Percentiles rank a stretch among this genome's conserved stretches.
These are phyloP conservation scores for Nannochloropsis granulata DNA, from an alignment of 108 stramenopile species.

Conservation along the genomic window DNA sequence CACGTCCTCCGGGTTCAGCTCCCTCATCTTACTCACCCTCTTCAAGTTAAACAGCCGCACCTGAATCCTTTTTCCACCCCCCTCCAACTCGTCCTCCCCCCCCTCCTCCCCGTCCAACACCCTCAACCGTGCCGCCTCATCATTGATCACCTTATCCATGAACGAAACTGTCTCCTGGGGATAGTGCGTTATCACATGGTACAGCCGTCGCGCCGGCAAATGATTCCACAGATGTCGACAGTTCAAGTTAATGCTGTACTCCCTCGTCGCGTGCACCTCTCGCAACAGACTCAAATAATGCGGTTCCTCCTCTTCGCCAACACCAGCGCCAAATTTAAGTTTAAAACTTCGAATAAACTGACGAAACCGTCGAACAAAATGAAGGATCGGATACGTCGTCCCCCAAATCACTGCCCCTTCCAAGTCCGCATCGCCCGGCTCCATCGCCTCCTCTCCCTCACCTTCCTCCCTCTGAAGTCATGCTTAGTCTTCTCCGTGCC, in stretches of 20 bases:
- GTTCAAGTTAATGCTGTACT: conserved; percentile 64
- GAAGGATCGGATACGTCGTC: conserved; percentile 37
- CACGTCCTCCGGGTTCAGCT: conserved; percentile 79
- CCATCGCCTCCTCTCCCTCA: conserved; percentile 5
- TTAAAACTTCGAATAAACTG: conserved; percentile 24
- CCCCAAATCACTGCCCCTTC: conserved; percentile 46
- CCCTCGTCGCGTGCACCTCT: conserved; percentile 20
- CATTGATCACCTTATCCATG: conserved; percentile 69
- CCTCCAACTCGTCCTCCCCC: neutral
- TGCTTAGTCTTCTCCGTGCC: neutral
- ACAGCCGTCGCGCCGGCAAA: conserved; percentile 55
- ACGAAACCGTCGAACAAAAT: conserved; percentile 31
- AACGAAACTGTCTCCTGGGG: conserved; percentile 86
- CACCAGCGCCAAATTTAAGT: neutral
- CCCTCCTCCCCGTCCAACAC: conserved; percentile 16
- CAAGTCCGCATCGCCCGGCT: neutral
- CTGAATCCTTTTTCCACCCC: conserved; percentile 39
- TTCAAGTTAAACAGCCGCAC: conserved; percentile 80
- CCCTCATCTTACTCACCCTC: conserved; percentile 60
- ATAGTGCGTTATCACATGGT: conserved; percentile 77
- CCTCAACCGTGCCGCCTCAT: conserved; percentile 46
- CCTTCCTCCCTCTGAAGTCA: neutral
- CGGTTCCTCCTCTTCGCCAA: conserved; percentile 11
- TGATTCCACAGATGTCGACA: conserved; percentile 73
- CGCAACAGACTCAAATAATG: conserved; percentile 19